Evolutionary conservation across 371 early-diverging fungal species (phyloP).

Genomic region (Lichtheimia corymbifera): DNA sequence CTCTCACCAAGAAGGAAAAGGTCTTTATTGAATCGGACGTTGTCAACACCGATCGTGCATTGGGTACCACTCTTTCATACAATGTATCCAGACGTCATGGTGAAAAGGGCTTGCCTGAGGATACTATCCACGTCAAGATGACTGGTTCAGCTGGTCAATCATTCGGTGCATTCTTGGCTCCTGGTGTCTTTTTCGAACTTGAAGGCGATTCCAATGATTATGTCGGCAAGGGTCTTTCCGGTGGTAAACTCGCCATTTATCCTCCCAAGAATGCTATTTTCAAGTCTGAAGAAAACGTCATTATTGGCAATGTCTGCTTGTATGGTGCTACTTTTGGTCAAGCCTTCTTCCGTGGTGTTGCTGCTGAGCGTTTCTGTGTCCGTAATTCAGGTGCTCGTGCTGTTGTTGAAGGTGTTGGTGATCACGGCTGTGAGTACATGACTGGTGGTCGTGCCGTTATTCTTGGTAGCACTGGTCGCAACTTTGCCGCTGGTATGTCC

Average conservation of each 20-base stretch:
- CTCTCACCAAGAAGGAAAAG: constrained; percentile 62
- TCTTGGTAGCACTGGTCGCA: constrained; percentile 84
- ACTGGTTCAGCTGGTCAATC: constrained; percentile 97
- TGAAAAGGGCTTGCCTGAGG: constrained; percentile 82
- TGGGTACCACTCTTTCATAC: constrained; percentile 91
- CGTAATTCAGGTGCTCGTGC: constrained; percentile 96
- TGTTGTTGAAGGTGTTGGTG: constrained; percentile 96
- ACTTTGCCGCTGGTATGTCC: constrained; percentile 96
- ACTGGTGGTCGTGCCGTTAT: constrained; percentile 90
- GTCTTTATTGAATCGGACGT: constrained; percentile 69
- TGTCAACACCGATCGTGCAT: constrained; percentile 93
- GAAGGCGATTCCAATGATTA: constrained; percentile 98
- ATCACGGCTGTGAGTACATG: constrained; percentile 99
- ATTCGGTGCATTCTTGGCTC: constrained; percentile 91
- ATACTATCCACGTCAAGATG: constrained; percentile 83
- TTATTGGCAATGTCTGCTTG: constrained; percentile 95
- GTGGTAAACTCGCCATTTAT: constrained; percentile 86
- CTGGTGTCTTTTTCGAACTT: constrained; percentile 88
- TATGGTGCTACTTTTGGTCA: constrained; percentile 95
- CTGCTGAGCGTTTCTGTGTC: constrained; percentile 97
- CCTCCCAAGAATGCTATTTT: constrained; percentile 82
- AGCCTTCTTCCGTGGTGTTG: constrained; percentile 92
- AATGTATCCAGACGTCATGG: constrained; percentile 82
- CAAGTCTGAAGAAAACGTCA: constrained; percentile 84
- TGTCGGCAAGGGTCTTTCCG: constrained; percentile 97